These are phyloP conservation scores for Oxyria digyna DNA, from an alignment of 148 eudicot genomes.

Conservation along the genomic window DNA sequence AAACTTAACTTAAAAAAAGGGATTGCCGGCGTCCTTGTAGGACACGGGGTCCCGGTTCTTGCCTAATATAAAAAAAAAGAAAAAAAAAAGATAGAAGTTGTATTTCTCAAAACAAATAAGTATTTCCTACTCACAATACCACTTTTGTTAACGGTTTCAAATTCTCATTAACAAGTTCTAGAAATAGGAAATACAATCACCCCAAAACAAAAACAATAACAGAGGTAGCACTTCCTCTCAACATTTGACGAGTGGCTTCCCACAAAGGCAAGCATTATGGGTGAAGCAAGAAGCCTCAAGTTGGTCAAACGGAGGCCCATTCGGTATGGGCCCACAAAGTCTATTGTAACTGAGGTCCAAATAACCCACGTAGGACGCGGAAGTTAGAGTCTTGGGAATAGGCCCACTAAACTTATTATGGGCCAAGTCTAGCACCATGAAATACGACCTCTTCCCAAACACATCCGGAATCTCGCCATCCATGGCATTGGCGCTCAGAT, in stretches of 20 bases:
- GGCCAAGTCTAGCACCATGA: constrained; percentile 60
- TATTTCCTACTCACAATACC: too few species aligned
- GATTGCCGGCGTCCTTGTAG: too few species aligned
- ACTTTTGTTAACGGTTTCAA: too few species aligned
- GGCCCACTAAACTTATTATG: constrained; percentile 44
- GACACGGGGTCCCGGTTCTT: too few species aligned
- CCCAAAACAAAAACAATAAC: not conserved
- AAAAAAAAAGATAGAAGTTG: too few species aligned
- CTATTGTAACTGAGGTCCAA: constrained; percentile 68
- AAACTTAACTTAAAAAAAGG: too few species aligned
- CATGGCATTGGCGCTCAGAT: constrained; percentile 63
- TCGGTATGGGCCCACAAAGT: constrained; percentile 67
- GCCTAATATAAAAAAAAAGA: too few species aligned
- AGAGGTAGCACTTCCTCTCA: constrained; percentile 1
- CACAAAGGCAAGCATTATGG: constrained; percentile 68
- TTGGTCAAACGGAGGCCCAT: constrained; percentile 63
- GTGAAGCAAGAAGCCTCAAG: constrained; percentile 66
- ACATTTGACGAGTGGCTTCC: constrained; percentile 66
- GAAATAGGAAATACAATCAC: not conserved
- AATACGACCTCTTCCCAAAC: constrained; percentile 75
- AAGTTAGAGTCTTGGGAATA: constrained; percentile 54
- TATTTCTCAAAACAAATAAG: too few species aligned
- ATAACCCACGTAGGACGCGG: constrained; percentile 58
- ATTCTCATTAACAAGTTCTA: too few species aligned
- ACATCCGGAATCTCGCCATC: constrained; percentile 57